Evolutionary conservation across 2,329 filamentous ascomycete species (phyloP), one percentile per base, ranked within the genome.

Genomic region (Tolypocladium paradoxum): DNA sequence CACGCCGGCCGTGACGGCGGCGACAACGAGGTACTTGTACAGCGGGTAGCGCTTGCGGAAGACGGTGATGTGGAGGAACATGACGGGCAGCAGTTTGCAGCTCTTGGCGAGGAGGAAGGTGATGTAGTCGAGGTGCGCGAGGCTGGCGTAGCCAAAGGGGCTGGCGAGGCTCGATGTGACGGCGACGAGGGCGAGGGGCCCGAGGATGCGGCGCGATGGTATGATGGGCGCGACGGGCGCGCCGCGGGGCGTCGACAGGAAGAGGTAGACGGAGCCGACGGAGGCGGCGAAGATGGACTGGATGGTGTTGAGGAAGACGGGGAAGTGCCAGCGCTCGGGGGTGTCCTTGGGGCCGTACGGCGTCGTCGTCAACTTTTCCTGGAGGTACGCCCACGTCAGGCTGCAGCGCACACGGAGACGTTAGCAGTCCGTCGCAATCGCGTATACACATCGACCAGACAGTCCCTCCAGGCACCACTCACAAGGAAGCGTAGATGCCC

Each of bases 61-160:
- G 48, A 99, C 72, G 46, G 90, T 92, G 64, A 97, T 82, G 74
- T 99, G 92, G 40, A 99, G 79, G 64, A 93, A 85, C 93, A 99
- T 97, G 65, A 99, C 93, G 3, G 93, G 93, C n/a, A 99, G 83
- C 22, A 99, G 81, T 75, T 99, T 99, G 85, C 93, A 99, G 62
- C 87, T 91, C 73, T 99, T 97, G 62, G 93, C 92, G 43, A 99
- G 86, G 61, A 96, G 88, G 73, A 95, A 97, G 33, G 93, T 96
- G 65, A 97, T 89, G 73, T 97, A 97, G 79, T 97, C 93, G 71
- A 97, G 90, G 69, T 97, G 90, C 37, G 87, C 84, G 50, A 97
- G 83, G 55, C 84, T 87, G 49, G 93, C 91, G 72, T 97, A 97
- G 61, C 92, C 93, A 65, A 96, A 96, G 3, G 92, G 92, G n/a